These are phyloP conservation scores for Salix exigua DNA, from an alignment of 345 rosid species.

Conservation along the genomic window DNA sequence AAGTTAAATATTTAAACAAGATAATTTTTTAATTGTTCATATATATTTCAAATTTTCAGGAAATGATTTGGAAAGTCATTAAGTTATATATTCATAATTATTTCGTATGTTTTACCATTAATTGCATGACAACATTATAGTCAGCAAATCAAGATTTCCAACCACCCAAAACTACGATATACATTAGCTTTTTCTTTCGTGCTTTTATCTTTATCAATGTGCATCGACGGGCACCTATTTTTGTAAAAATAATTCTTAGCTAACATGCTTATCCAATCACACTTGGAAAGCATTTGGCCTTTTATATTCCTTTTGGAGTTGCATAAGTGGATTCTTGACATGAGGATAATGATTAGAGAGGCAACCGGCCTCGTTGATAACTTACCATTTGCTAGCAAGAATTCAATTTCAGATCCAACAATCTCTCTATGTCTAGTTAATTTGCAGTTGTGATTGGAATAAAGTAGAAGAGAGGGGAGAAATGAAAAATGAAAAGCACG, in stretches of 20 bases:
- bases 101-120: no score
- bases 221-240: background rate
- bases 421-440: no score
- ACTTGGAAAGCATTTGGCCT: background rate
- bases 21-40: no score
- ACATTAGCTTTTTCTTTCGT: background rate
- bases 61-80: background rate
- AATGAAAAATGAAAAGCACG: no score
- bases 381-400: background rate
- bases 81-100: no score
- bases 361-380: background rate
- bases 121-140: background rate
- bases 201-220: background rate
- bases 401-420: no score
- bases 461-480: no score
- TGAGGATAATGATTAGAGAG: background rate
- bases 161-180: background rate
- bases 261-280: background rate
- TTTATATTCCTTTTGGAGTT: background rate
- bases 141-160: no score
- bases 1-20: no score
- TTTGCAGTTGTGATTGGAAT: no score
- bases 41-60: background rate
- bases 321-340: background rate
- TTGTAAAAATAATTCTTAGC: background rate